phyloP scores from a whole-genome alignment of 257 asterid species.

The Solanum megistacrolobum region DNA sequence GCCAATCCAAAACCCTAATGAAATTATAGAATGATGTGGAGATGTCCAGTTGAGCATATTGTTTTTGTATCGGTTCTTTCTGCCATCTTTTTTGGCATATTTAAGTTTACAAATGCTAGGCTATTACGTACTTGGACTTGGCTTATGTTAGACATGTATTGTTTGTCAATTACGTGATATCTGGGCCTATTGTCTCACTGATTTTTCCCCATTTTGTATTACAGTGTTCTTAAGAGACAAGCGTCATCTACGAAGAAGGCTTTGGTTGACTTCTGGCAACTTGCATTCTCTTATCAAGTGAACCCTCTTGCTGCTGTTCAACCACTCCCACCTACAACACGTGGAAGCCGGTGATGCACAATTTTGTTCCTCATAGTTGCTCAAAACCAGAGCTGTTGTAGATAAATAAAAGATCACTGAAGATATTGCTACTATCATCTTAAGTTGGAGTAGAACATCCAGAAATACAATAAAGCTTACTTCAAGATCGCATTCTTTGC shows the following conservation, averaged over 20 bases:
- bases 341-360: slow-evolving; percentile 31
- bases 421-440: background rate
- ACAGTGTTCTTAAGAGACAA: slow-evolving; percentile 42
- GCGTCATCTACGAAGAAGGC: slow-evolving; percentile 44
- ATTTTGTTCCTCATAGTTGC: background rate
- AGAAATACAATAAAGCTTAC: background rate
- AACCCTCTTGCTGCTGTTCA: slow-evolving; percentile 94
- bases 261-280: slow-evolving; percentile 72
- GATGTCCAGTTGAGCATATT: background rate
- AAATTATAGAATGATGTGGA: background rate
- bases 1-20: background rate
- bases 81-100: background rate
- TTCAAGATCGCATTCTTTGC: background rate
- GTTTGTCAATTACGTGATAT: background rate
- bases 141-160: background rate
- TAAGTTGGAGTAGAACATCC: background rate
- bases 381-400: background rate
- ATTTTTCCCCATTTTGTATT: slow-evolving; percentile 1
- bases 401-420: background rate
- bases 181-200: background rate
- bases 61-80: background rate
- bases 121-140: background rate
- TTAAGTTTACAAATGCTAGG: background rate
- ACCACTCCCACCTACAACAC: slow-evolving; percentile 43
- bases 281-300: slow-evolving; percentile 90